A percentile compares a stretch with the other conserved stretches of the same genome.
Conservation (phyloP, 352 stramenopile genomes). For the Globisporangium spinosum region DNA sequence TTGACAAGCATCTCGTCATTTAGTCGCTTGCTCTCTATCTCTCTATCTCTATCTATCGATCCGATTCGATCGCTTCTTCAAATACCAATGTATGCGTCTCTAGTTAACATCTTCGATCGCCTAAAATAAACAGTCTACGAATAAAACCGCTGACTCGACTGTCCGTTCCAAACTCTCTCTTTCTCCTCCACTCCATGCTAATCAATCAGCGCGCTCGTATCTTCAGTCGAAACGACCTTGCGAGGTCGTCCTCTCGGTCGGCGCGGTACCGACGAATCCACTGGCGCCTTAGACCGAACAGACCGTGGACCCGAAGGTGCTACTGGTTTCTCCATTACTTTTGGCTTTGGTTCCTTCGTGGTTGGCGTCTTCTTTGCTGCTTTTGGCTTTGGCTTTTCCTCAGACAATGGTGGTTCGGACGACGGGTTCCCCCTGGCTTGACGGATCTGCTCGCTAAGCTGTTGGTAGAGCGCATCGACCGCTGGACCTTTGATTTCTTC, state of each 20-base stretch:
- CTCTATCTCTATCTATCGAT: background rate
- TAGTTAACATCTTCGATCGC: background rate
- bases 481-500: background rate
- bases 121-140: background rate
- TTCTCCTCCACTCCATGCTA: background rate
- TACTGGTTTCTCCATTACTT: background rate
- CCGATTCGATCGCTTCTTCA: background rate
- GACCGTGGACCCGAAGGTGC: background rate
- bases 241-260: slow-evolving; percentile 8
- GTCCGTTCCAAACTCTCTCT: slow-evolving; percentile 1
- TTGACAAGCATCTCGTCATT: slow-evolving; percentile 7
- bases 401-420: background rate
- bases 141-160: background rate
- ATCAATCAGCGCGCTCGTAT: background rate
- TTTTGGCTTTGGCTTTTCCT: too few species aligned
- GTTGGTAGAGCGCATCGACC: slow-evolving; percentile 7
- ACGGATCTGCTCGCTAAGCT: slow-evolving; percentile 6
- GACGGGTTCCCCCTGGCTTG: background rate
- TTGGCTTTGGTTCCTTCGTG: too few species aligned
- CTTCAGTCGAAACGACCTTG: background rate
- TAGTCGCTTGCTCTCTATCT: background rate
- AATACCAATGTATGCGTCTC: slow-evolving; percentile 1
- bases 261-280: background rate
- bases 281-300: background rate
- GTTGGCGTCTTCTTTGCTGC: background rate